phyloP scores from a whole-genome alignment of 495 filamentous ascomycete species.

The Penicillium nucicola region DNA sequence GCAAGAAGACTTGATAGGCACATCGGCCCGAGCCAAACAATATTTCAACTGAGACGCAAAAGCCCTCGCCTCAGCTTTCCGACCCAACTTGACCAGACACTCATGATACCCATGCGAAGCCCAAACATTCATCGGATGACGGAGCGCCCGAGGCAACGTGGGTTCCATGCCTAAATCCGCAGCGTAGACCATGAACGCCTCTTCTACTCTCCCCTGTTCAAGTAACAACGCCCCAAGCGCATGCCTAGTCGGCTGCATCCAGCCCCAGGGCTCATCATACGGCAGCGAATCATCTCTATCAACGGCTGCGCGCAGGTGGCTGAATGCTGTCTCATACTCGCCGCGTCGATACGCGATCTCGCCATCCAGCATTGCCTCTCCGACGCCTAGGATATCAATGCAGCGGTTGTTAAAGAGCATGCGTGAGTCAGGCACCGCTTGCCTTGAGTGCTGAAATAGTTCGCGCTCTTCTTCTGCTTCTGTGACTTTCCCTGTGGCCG shows the following conservation, averaged over 20 bases:
- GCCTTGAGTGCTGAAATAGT: conserved; percentile 43
- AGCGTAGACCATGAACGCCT: conserved; percentile 53
- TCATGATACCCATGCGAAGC: conserved; percentile 64
- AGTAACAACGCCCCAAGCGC: conserved; percentile 61
- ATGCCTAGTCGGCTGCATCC: conserved; percentile 67
- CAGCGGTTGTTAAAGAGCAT: conserved; percentile 66
- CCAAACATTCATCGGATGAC: conserved; percentile 68
- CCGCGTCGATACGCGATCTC: conserved; percentile 64
- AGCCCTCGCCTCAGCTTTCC: conserved; percentile 45
- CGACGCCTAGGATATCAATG: conserved; percentile 56
- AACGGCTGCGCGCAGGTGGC: conserved; percentile 50
- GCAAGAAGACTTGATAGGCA: conserved; percentile 57
- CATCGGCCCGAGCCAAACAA: conserved; percentile 54
- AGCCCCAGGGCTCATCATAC: conserved; percentile 69
- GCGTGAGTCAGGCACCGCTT: conserved; percentile 48
- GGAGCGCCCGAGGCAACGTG: conserved; percentile 52
- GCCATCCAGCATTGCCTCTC: conserved; percentile 61
- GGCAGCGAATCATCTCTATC: conserved; percentile 52
- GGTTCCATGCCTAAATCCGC: conserved; percentile 60
- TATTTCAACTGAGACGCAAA: conserved; percentile 47
- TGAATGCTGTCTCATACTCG: conserved; percentile 53
- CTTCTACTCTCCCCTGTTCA: conserved; percentile 55
- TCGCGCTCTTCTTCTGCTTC: conserved; percentile 44
- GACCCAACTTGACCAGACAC: conserved; percentile 52
- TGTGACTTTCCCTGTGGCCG: conserved; percentile 46